Conservation (phyloP, 176 grass and related monocot species). For the Rhynchospora tenuis region DNA sequence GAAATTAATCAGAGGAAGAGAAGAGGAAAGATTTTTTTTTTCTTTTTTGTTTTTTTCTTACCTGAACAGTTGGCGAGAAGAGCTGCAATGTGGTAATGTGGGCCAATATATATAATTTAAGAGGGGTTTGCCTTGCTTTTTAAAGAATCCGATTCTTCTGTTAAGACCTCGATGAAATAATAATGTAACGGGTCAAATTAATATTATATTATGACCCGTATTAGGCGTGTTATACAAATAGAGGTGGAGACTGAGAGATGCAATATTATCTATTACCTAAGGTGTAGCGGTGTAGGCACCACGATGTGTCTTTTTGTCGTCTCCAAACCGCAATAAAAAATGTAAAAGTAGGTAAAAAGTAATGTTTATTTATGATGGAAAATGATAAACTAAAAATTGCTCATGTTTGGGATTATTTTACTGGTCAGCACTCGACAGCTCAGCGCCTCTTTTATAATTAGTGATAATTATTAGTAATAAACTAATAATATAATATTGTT, state of each 20-base stretch:
- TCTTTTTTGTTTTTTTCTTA: background rate
- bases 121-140: background rate
- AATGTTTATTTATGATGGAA: too few relatives aligned
- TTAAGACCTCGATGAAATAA: background rate
- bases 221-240: background rate
- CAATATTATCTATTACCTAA: background rate
- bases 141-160: background rate
- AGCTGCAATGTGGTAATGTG: background rate
- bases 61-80: background rate
- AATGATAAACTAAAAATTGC: too few relatives aligned
- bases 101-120: background rate
- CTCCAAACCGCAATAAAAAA: background rate
- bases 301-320: background rate
- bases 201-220: background rate
- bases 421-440: too few relatives aligned
- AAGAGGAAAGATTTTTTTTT: background rate
- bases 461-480: too few relatives aligned
- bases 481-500: too few relatives aligned
- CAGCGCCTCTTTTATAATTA: too few relatives aligned
- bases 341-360: too few relatives aligned
- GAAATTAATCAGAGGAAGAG: background rate
- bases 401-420: too few relatives aligned
- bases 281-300: background rate
- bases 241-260: background rate
- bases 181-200: background rate